Conservation (phyloP, 2,329 filamentous ascomycete species). For the Colletotrichum phormii region DNA sequence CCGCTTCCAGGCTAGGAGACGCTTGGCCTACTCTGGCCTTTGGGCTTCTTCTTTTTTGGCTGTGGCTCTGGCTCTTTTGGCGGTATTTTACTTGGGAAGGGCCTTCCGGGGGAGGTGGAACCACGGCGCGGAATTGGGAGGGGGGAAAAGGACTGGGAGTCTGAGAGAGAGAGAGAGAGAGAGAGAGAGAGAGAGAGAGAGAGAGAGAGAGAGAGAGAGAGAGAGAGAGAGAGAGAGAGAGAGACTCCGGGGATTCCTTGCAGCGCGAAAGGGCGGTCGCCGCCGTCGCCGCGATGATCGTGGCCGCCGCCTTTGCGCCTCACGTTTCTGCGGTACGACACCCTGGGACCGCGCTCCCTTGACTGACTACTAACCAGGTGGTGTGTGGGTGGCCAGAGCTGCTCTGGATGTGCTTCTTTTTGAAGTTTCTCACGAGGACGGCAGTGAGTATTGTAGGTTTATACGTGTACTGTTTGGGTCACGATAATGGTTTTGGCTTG, state of each 20-base stretch:
- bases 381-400: not conserved
- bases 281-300: slow-evolving; percentile 21
- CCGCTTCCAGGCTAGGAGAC: slow-evolving; percentile 17
- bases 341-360: too few relatives aligned
- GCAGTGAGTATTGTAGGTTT: not conserved
- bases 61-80: not conserved
- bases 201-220: not conserved
- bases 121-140: not conserved
- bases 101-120: slow-evolving; percentile 7
- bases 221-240: not conserved
- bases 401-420: not conserved
- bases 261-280: slow-evolving; percentile 34
- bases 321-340: slow-evolving; percentile 2
- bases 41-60: not conserved
- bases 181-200: not conserved
- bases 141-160: too few relatives aligned
- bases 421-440: not conserved
- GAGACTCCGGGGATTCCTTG: slow-evolving; percentile 27
- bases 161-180: too few relatives aligned
- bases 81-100: not conserved
- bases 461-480: not conserved
- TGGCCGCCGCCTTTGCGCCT: slow-evolving; percentile 22
- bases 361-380: not conserved
- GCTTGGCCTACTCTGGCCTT: not conserved
- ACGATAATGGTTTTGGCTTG: not conserved